Conservation (phyloP, 257 asterid species). For the Solanum habrochaites region DNA sequence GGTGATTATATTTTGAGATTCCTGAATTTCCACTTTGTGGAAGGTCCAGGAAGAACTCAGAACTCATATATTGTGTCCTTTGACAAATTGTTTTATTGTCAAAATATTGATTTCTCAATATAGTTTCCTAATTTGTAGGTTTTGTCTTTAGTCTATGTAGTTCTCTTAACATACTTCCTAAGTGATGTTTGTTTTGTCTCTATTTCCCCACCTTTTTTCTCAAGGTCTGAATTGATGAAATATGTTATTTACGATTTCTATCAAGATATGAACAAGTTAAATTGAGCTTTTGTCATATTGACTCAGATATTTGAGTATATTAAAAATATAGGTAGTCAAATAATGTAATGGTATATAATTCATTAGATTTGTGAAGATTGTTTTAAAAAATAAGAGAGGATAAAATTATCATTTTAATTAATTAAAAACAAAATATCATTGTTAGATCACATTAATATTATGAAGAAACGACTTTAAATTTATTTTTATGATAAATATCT, state of each 20-base stretch:
- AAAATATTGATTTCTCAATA: neutral
- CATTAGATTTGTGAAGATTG: neutral
- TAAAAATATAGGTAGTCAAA: neutral
- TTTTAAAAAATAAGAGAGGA: neutral
- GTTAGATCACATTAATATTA: neutral
- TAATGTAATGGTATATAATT: neutral
- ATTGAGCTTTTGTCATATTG: neutral
- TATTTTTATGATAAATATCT: too few species aligned
- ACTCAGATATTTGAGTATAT: neutral
- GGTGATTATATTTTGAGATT: constrained; percentile 37
- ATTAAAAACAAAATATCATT: neutral
- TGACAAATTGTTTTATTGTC: neutral
- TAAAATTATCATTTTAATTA: neutral
- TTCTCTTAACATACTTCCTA: too few species aligned
- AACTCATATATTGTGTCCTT: constrained; percentile 25
- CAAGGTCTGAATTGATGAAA: too few species aligned
- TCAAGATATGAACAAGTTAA: too few species aligned
- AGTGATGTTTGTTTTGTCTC: too few species aligned
- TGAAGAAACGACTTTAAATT: neutral
- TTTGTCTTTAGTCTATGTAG: neutral
- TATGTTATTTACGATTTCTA: too few species aligned
- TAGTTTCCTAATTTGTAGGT: neutral
- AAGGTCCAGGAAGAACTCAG: constrained; percentile 54
- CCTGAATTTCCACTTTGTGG: constrained; percentile 68
- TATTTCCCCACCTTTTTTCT: too few species aligned